These are phyloP conservation scores for Pestalotiopsis sp. DNA, from an alignment of 2,329 filamentous ascomycete genomes.

Conservation along the genomic window DNA sequence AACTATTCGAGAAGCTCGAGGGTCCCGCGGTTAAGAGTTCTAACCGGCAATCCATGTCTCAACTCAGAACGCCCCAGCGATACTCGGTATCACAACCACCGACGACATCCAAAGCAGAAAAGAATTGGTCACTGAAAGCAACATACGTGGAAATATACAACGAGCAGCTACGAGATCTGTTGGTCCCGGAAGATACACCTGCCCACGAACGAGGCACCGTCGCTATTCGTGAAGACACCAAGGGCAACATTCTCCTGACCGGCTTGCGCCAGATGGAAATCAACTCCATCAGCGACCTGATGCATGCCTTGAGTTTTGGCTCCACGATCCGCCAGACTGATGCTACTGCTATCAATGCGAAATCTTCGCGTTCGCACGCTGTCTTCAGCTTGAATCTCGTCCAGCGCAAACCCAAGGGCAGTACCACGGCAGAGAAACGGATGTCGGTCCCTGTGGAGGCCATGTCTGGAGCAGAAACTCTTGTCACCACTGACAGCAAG, in stretches of 20 bases:
- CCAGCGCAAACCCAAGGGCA: slow-evolving; percentile 71
- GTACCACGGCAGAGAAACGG: slow-evolving; percentile 71
- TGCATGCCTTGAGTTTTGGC: slow-evolving; percentile 87
- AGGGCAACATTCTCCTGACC: slow-evolving; percentile 91
- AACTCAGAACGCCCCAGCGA: slow-evolving; percentile 77
- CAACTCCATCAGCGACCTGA: slow-evolving; percentile 87
- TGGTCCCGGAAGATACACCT: slow-evolving; percentile 76
- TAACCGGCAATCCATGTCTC: slow-evolving; percentile 71
- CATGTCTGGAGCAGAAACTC: slow-evolving; percentile 68
- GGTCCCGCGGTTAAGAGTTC: slow-evolving; percentile 43
- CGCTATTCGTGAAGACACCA: slow-evolving; percentile 91
- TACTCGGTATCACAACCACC: slow-evolving; percentile 64
- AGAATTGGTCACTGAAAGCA: slow-evolving; percentile 88
- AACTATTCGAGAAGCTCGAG: slow-evolving; percentile 86
- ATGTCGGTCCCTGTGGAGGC: slow-evolving; percentile 85
- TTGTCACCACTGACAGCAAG: slow-evolving; percentile 94
- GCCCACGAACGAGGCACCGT: slow-evolving; percentile 73
- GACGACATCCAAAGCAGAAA: slow-evolving; percentile 53
- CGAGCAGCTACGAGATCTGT: slow-evolving; percentile 87
- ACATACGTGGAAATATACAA: slow-evolving; percentile 99
- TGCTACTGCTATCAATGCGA: slow-evolving; percentile 94
- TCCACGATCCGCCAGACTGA: slow-evolving; percentile 96
- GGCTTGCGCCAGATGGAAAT: slow-evolving; percentile 87
- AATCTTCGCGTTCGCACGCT: slow-evolving; percentile 95
- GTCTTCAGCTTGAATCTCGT: slow-evolving; percentile 95